Evolutionary conservation across 805 yeast species (phyloP), one percentile per base, ranked within the genome.

Genomic region (Naumovozyma dairenensis): DNA sequence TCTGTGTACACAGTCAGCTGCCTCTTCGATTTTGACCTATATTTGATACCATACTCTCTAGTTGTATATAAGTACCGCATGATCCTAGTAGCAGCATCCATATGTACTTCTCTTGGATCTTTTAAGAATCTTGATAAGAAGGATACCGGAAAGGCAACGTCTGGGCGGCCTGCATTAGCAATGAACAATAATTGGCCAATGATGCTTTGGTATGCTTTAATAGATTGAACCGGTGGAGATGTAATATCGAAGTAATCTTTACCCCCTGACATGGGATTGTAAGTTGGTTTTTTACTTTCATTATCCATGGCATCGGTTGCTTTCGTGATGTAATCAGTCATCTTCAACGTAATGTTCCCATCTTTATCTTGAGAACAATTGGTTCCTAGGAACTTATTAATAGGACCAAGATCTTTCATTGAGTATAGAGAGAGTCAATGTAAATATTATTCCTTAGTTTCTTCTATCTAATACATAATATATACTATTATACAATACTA

Each of bases 161-260:
- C 42, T 16, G 45, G 45, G 6, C 45, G 29, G n/a, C 37, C 39
- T 12, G 38, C 21, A 31, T 38, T 38, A 16, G 42, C 34, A 10
- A 21, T 15, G 28, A 34, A 38, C 2, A 39, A 8, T 12, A 38
- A 16, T 13, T 36, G 36, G 12, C 34, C 37, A 16, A 38, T 17
- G 2, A 38, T 18, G 9, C 32, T 32, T 27, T 33, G 39, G n/a
- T 31, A 34, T 4, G 12, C 18, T 8, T 38, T 34, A 12, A 32
- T 16, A 15, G 25, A 14, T 4, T 10, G 10, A 12, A 28, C 3
- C 9, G 4, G 10, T 3, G 35, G 35, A 3, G 33, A 2, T 10
- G 7, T 16, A 9, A 28, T 16, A 6, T 21, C 25, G 21, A 33
- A 24, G 14, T 15, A 10, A 9, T 24, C 21, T 9, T 25, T n/a